phyloP scores from a whole-genome alignment of 108 stramenopile genomes.

The Epithemia pelagica region DNA sequence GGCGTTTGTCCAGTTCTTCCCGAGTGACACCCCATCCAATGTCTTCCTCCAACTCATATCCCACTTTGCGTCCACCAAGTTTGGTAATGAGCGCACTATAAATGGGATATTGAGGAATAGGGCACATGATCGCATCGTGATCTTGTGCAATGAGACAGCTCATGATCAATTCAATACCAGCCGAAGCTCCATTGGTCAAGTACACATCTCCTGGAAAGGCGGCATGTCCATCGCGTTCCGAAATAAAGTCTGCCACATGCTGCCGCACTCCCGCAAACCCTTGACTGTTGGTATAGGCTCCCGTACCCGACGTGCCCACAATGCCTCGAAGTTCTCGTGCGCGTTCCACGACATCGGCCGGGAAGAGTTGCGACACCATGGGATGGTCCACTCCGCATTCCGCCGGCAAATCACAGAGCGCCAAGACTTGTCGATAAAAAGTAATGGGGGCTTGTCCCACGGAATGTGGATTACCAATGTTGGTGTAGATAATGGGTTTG shows the following conservation, averaged over 20 bases:
- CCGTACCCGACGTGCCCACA: conserved; percentile 57
- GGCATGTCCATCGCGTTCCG: conserved; percentile 58
- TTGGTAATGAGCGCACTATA: conserved; percentile 88
- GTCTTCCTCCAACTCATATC: conserved; percentile 86
- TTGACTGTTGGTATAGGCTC: conserved; percentile 82
- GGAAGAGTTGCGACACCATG: conserved; percentile 41
- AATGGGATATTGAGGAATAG: conserved; percentile 97
- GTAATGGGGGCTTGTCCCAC: conserved; percentile 86
- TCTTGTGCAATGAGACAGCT: conserved; percentile 56
- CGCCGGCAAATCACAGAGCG: conserved; percentile 63
- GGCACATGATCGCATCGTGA: conserved; percentile 65
- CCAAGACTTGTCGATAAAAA: conserved; percentile 85
- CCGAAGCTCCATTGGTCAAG: conserved; percentile 91
- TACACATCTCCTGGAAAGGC: conserved; percentile 78
- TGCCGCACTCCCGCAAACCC: conserved; percentile 57
- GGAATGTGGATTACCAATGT: conserved; percentile 95
- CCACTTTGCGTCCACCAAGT: conserved; percentile 78
- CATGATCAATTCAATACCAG: conserved; percentile 78
- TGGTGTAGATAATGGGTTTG: conserved; percentile 73
- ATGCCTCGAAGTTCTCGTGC: conserved; percentile 44
- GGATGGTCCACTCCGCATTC: conserved; percentile 67
- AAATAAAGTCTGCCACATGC: conserved; percentile 84
- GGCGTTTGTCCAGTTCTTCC: conserved; percentile 57
- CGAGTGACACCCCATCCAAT: conserved; percentile 75
- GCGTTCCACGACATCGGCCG: conserved; percentile 57